These are phyloP conservation scores for Paramecium pentaurelia DNA, from an alignment of 73 alveolate species.

Conservation along the genomic window DNA sequence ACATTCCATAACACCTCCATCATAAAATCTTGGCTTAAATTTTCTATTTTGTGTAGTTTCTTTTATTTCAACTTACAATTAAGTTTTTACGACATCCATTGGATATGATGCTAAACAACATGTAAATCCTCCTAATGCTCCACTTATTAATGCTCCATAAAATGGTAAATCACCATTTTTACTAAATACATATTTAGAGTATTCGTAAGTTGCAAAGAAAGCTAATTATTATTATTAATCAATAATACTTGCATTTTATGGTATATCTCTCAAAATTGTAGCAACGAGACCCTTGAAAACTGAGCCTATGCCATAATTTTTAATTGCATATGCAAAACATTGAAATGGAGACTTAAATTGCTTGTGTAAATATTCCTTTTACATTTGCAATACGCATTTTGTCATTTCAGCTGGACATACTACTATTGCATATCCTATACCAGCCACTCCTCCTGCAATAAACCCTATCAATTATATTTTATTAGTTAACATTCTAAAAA, in stretches of 20 bases:
- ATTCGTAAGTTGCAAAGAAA: background rate
- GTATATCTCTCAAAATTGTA: constrained; percentile 31
- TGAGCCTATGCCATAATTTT: background rate
- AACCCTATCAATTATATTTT: background rate
- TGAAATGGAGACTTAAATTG: background rate
- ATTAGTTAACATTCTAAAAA: background rate
- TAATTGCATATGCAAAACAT: background rate
- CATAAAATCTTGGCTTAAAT: background rate
- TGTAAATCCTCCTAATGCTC: constrained; percentile 27
- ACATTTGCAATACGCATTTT: background rate
- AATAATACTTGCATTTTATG: background rate
- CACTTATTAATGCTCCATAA: background rate
- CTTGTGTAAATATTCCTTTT: background rate
- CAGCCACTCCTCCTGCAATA: constrained; percentile 1
- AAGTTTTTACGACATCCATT: background rate
- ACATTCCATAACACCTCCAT: constrained; percentile 16
- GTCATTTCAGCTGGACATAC: background rate
- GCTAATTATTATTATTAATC: background rate
- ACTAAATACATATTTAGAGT: background rate
- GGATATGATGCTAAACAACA: constrained; percentile 41
- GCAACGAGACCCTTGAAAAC: background rate
- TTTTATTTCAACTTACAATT: background rate
- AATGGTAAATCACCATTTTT: background rate
- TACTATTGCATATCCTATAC: background rate
- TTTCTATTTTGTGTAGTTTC: background rate